Evolutionary conservation across 495 filamentous ascomycete species (phyloP).

Genomic region (Penicillium ucsense): DNA sequence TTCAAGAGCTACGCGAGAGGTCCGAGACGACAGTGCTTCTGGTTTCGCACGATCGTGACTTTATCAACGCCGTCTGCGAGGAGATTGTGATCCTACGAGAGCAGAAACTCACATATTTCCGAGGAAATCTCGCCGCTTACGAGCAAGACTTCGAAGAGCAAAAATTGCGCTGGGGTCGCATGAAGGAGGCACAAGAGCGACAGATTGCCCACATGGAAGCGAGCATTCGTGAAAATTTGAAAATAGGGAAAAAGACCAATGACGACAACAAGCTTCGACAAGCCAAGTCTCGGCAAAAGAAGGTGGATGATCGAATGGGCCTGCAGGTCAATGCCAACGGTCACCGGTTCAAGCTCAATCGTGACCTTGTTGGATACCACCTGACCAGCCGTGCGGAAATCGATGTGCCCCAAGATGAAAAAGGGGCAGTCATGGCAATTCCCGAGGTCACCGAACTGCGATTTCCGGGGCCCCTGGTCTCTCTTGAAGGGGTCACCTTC

Average conservation of each 20-base stretch:
- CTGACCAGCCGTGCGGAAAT: constrained; percentile 49
- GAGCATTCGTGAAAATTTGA: constrained; percentile 59
- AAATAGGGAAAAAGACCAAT: constrained; percentile 57
- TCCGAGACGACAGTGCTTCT: constrained; percentile 46
- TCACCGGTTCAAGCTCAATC: constrained; percentile 66
- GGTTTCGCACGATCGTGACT: constrained; percentile 73
- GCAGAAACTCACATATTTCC: constrained; percentile 51
- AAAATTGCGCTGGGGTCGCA: constrained; percentile 52
- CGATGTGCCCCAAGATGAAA: constrained; percentile 59
- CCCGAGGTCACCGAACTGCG: constrained; percentile 56
- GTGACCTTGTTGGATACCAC: constrained; percentile 57
- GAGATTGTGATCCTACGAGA: constrained; percentile 69
- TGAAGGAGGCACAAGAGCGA: constrained; percentile 70
- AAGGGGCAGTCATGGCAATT: constrained; percentile 43
- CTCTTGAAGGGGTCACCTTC: constrained; percentile 55
- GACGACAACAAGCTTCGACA: constrained; percentile 73
- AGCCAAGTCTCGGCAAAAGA: constrained; percentile 71
- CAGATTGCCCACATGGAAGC: constrained; percentile 69
- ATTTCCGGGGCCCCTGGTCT: constrained; percentile 63
- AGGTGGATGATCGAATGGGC: constrained; percentile 69
- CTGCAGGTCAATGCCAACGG: constrained; percentile 61
- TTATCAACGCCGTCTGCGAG: constrained; percentile 59
- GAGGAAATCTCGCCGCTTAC: constrained; percentile 60
- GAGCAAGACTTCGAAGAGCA: constrained; percentile 56
- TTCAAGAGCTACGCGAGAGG: constrained; percentile 39